Evolutionary conservation across 139 green algal genomes (phyloP).

Genomic region (Chlamydomonas sp.): DNA sequence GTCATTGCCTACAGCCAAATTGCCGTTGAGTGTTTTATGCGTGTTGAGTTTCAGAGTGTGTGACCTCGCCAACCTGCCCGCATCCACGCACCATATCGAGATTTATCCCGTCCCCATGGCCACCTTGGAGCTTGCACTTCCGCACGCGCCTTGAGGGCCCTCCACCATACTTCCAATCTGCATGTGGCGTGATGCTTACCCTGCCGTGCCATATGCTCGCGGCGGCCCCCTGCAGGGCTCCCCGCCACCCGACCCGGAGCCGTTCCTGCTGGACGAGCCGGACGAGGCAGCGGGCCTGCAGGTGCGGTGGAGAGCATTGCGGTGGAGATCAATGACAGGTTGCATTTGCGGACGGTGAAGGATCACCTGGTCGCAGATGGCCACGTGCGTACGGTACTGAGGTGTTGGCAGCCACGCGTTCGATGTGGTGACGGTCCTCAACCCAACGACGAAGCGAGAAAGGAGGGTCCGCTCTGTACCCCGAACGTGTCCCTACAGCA

Average conservation of each 20-base stretch:
- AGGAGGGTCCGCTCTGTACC: no score
- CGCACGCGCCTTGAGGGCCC: background rate
- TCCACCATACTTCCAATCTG: background rate
- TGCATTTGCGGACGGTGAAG: background rate
- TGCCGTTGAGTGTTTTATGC: background rate
- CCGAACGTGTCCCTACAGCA: no score
- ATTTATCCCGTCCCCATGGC: background rate
- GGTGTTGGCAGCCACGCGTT: no score
- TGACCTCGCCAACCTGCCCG: background rate
- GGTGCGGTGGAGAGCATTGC: background rate
- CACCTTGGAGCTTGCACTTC: background rate
- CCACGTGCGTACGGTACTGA: no score
- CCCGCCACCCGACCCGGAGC: slow-evolving; percentile 28
- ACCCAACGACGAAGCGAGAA: no score
- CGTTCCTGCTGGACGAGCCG: slow-evolving; percentile 6
- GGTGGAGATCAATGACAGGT: no score
- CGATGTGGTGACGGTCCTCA: no score
- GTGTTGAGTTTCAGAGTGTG: background rate
- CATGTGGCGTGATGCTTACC: background rate
- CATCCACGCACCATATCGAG: background rate
- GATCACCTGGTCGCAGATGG: no score
- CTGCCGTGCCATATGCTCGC: background rate
- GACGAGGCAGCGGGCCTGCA: slow-evolving; percentile 26
- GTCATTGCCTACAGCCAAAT: no score
- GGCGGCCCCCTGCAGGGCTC: background rate